These are phyloP conservation scores for Xylogone sp. DNA, from an alignment of 2,329 filamentous ascomycete genomes.

Conservation along the genomic window DNA sequence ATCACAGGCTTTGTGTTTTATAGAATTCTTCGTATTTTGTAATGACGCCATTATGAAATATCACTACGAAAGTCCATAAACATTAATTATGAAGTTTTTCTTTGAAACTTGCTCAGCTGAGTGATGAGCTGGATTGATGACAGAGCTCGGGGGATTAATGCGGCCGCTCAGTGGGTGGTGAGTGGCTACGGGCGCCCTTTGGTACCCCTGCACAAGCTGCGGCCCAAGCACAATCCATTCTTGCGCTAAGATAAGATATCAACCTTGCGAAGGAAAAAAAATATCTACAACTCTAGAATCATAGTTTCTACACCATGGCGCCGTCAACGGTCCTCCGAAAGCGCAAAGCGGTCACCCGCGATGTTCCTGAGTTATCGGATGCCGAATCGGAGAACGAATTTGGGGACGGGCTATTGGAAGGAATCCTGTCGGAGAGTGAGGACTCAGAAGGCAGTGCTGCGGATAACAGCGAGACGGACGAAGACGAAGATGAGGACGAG, in stretches of 20 bases:
- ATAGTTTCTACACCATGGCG: slow-evolving; percentile 20
- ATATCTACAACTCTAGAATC: slow-evolving; percentile 10
- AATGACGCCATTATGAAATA: slow-evolving; percentile 9
- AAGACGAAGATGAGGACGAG: slow-evolving; percentile 44
- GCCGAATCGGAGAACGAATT: slow-evolving; percentile 60
- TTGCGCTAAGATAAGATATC: slow-evolving; percentile 19
- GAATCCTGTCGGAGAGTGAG: slow-evolving; percentile 53
- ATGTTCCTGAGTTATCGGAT: slow-evolving; percentile 44
- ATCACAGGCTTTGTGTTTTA: slow-evolving; percentile 61
- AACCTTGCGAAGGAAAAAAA: slow-evolving; percentile 7
- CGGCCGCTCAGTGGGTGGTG: too few species aligned
- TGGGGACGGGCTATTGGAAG: slow-evolving; percentile 49
- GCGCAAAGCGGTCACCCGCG: slow-evolving; percentile 59
- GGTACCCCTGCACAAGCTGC: background rate
- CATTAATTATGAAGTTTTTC: too few species aligned
- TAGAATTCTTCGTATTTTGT: slow-evolving; percentile 8
- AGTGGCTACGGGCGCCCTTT: background rate
- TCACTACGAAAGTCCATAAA: too few species aligned
- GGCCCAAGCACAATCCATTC: background rate
- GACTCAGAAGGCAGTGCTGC: slow-evolving; percentile 54
- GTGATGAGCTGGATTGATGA: too few species aligned
- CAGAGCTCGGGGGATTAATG: too few species aligned
- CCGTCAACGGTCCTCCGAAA: slow-evolving; percentile 36
- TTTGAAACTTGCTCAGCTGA: too few species aligned
- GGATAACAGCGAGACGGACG: slow-evolving; percentile 39